Evolutionary conservation across 257 asterid genomes (phyloP).

Genomic region (Coffea eugenioides): DNA sequence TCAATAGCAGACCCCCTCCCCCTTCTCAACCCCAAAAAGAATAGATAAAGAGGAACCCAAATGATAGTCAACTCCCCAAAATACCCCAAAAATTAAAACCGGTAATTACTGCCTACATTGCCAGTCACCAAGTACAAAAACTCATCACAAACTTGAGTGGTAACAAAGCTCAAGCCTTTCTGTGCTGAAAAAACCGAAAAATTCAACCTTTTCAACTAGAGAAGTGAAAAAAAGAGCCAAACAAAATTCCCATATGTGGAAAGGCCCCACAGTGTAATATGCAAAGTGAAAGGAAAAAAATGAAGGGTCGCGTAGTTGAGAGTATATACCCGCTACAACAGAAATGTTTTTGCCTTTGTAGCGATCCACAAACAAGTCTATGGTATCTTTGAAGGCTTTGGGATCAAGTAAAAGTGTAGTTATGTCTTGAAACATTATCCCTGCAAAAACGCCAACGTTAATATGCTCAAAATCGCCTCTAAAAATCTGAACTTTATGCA

Average conservation of each 20-base stretch:
- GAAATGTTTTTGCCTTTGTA: slow-evolving; percentile 62
- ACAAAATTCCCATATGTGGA: neutral
- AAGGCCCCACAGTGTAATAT: slow-evolving; percentile 18
- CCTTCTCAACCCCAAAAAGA: neutral
- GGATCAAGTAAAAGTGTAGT: slow-evolving; percentile 76
- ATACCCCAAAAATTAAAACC: slow-evolving; percentile 2
- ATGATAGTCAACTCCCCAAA: slow-evolving; percentile 9
- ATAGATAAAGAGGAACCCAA: slow-evolving; percentile 11
- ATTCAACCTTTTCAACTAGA: neutral
- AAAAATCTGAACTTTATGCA: neutral
- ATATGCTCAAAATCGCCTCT: neutral
- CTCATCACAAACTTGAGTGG: neutral
- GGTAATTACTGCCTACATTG: slow-evolving; percentile 20
- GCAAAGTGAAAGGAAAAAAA: slow-evolving; percentile 6
- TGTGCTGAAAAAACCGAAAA: slow-evolving; percentile 1
- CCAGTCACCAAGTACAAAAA: slow-evolving; percentile 12
- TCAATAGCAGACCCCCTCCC: slow-evolving; percentile 26
- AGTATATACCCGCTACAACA: slow-evolving; percentile 73
- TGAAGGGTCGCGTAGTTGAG: neutral
- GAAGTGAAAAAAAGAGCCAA: neutral
- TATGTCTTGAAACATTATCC: slow-evolving; percentile 89
- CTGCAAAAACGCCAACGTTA: slow-evolving; percentile 29
- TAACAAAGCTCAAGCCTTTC: slow-evolving; percentile 11
- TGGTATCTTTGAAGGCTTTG: slow-evolving; percentile 69
- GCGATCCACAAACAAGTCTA: slow-evolving; percentile 82